Base-by-base conservation (phyloP, 2,329 filamentous ascomycete species). In the Exophiala alcalophila region DNA sequence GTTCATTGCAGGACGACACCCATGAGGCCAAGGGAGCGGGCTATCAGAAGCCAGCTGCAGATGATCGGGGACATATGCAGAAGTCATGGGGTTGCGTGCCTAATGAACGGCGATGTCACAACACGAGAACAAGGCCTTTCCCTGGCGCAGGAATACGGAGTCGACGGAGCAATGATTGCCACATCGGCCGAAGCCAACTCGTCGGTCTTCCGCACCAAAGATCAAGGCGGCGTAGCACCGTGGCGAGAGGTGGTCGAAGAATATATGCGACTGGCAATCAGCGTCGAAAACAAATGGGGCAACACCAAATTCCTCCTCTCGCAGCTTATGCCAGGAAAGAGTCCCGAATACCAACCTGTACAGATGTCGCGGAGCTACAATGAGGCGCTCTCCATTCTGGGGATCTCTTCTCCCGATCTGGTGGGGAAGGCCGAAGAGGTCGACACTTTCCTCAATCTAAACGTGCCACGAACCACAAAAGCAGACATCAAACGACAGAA, bases 91-190 rank as follows among this genome's bases (percentile, higher is more conserved):
- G 89, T 98, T 2, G 89, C 91, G 6, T 96, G 91, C 60, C 67
- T 97, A 27, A 90, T 97, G 81, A 98, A 98, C 60, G 92, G 92
- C 33, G 92, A 98, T 59, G 89, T 98, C 0, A 79, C 76, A 40
- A 79, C 73, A 25, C 78, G 86, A 40, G 84, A 87, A 36, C 73
- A 94, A 46, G 91, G 82, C 0, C 60, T 85, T 5, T 62, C 71
- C 46, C 73, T 98, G 5, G 83, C 89, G 49, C 59, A 77, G 18
- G 84, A 95, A 61, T 96, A 78, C 60, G 83, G 82, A n/a, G 86
- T 85, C 4, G 90, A 97, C 59, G 91, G 90, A 4, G 92, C 87
- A 48, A 98, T 98, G 92, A 97, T 98, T 58, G 92, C 92, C 7
- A 92, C 88, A 3, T 78, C 87, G 3, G 92, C 92, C 1, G 92